phyloP scores from a whole-genome alignment of 2,329 filamentous ascomycete species.

The Penicillium glabrum region DNA sequence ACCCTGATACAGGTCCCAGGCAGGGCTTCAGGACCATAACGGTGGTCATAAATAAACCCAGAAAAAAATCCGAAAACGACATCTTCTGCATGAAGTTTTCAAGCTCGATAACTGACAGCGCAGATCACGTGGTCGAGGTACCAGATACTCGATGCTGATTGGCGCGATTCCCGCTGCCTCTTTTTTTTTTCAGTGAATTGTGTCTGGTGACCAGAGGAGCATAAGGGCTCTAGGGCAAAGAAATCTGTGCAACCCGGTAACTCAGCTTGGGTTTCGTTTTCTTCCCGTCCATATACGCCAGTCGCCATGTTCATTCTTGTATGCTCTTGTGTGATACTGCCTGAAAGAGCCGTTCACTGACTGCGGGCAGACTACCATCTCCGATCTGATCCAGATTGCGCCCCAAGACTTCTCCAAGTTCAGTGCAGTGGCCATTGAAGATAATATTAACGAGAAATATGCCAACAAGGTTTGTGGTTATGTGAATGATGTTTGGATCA shows the following conservation, averaged over 20 bases:
- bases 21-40: slow-evolving; percentile 26
- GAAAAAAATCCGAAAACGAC: background rate
- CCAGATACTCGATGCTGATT: slow-evolving; percentile 10
- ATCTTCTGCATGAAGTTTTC: slow-evolving; percentile 11
- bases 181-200: slow-evolving; percentile 8
- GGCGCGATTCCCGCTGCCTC: slow-evolving; percentile 6
- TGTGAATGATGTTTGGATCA: background rate
- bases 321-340: slow-evolving; percentile 22
- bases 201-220: background rate
- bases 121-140: slow-evolving; percentile 11
- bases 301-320: slow-evolving; percentile 53
- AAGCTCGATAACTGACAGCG: slow-evolving; percentile 17
- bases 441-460: slow-evolving; percentile 97
- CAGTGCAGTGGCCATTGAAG: slow-evolving; percentile 82
- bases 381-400: slow-evolving; percentile 89
- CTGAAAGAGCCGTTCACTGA: slow-evolving; percentile 19
- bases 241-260: background rate
- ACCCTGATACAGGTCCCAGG: slow-evolving; percentile 26
- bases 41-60: slow-evolving; percentile 7
- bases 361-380: slow-evolving; percentile 73
- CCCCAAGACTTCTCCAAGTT: slow-evolving; percentile 83
- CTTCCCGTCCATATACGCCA: no score
- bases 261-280: background rate
- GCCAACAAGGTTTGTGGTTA: slow-evolving; percentile 70
- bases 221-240: background rate